Percentiles rank a stretch among this genome's conserved stretches.
These are phyloP conservation scores for Juncus inflexus DNA, from an alignment of 176 grass and related monocot genomes.

Conservation along the genomic window DNA sequence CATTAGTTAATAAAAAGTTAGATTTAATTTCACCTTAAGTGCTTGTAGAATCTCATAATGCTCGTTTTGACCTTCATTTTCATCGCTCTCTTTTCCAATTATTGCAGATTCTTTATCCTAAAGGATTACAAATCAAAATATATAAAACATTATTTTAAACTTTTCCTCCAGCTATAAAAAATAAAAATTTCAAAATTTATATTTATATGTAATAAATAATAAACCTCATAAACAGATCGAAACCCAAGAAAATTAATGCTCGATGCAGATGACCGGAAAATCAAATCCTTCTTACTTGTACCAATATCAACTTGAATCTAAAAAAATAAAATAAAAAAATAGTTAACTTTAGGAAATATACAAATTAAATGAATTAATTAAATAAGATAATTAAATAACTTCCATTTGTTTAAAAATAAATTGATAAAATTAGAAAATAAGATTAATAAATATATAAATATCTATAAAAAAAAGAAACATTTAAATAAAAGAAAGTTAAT, in stretches of 20 bases:
- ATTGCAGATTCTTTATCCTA: slow-evolving; percentile 24
- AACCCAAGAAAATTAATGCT: slow-evolving; percentile 74
- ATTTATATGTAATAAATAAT: slow-evolving; percentile 21
- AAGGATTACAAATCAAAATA: slow-evolving; percentile 4
- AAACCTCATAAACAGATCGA: slow-evolving; percentile 70
- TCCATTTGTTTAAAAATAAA: no score
- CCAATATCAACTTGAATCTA: slow-evolving; percentile 95
- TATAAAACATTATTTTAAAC: not conserved
- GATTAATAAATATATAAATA: no score
- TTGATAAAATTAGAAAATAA: no score
- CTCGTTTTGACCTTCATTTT: not conserved
- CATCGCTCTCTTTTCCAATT: slow-evolving; percentile 20
- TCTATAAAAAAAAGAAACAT: slow-evolving; percentile 9
- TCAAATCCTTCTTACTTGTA: slow-evolving; percentile 48
- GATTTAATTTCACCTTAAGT: not conserved
- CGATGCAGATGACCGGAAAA: slow-evolving; percentile 65
- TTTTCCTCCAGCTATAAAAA: not conserved
- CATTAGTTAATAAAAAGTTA: not conserved
- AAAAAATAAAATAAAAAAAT: slow-evolving; percentile 13
- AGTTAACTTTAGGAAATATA: slow-evolving; percentile 2
- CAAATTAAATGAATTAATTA: not conserved
- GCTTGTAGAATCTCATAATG: slow-evolving; percentile 26
- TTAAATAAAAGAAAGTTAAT: slow-evolving; percentile 10
- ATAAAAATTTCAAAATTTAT: slow-evolving; percentile 9
- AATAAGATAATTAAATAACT: no score